Conservation (phyloP, 2,329 filamentous ascomycete species). For the Paracoccidioides lutzii region DNA sequence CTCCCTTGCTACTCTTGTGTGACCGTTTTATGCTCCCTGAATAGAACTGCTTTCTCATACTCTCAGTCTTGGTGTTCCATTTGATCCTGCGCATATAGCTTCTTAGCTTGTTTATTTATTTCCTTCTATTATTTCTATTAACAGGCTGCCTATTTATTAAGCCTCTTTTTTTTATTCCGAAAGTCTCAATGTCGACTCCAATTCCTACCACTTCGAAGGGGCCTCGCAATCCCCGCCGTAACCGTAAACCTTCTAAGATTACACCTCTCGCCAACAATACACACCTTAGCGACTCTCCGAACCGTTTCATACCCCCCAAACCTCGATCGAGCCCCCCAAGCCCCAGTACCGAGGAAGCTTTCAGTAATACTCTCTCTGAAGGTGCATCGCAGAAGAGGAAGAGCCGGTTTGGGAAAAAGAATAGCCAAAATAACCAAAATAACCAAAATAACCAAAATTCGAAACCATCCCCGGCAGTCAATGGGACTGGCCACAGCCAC, state of each 20-base stretch:
- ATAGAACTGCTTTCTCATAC: conserved; percentile 2
- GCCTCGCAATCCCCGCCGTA: conserved; percentile 24
- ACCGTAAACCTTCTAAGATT: conserved; percentile 22
- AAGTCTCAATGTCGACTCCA: conserved; percentile 34
- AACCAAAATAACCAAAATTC: conserved; percentile 13
- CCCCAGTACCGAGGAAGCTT: conserved; percentile 22
- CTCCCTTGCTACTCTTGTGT: not conserved
- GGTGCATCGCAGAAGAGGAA: conserved; percentile 25
- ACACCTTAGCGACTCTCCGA: not conserved
- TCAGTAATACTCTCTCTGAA: conserved; percentile 16
- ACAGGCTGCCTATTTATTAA: conserved; percentile 41
- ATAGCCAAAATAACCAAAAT: conserved; percentile 17
- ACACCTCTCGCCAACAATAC: conserved; percentile 11
- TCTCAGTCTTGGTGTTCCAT: conserved; percentile 4
- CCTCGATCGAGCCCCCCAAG: conserved; percentile 27
- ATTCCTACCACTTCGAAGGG: conserved; percentile 28
- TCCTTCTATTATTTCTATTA: conserved; percentile 16
- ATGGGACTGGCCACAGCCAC: conserved; percentile 13
- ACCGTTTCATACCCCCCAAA: conserved; percentile 8
- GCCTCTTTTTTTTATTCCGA: conserved; percentile 17
- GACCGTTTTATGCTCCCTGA: not conserved
- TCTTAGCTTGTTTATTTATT: conserved; percentile 13
- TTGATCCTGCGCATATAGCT: conserved; percentile 10
- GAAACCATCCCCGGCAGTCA: conserved; percentile 14
- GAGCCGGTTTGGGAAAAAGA: conserved; percentile 25